Conservation (phyloP, 176 grass and related monocot genomes). For the Juncus effusus region DNA sequence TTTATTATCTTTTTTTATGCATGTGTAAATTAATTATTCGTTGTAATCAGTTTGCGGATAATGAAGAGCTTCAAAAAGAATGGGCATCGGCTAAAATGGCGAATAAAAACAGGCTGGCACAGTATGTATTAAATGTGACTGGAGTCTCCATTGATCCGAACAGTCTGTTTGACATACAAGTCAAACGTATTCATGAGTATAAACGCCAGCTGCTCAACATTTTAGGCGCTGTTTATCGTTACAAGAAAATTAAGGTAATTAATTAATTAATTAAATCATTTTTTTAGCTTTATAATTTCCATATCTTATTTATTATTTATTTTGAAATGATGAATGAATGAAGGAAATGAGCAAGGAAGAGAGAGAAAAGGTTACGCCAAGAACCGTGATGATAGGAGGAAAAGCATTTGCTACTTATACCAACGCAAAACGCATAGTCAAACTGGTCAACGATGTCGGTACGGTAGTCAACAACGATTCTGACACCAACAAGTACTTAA, state of each 20-base stretch:
- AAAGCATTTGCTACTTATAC: constrained; percentile 66
- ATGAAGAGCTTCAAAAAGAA: constrained; percentile 46
- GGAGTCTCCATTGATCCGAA: constrained; percentile 47
- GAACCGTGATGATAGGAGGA: constrained; percentile 51
- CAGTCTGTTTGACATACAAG: constrained; percentile 51
- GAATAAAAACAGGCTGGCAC: constrained; percentile 39
- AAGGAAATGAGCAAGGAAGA: constrained; percentile 47
- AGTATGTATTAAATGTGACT: constrained; percentile 41
- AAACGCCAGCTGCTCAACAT: constrained; percentile 54
- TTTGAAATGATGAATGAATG: constrained; percentile 7
- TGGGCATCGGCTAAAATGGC: constrained; percentile 48
- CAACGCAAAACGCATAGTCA: constrained; percentile 55
- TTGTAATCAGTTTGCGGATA: constrained; percentile 42
- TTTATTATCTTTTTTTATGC: not conserved
- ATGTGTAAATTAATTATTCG: not conserved
- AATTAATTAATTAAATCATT: constrained; percentile 2
- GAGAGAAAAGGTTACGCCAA: constrained; percentile 37
- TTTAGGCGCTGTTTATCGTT: constrained; percentile 47
- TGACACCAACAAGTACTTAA: constrained; percentile 45
- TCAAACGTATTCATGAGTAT: constrained; percentile 60
- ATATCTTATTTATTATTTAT: constrained; percentile 16
- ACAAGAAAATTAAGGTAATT: constrained; percentile 54
- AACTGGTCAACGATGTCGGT: constrained; percentile 56
- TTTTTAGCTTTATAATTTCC: not conserved
- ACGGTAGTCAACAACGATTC: constrained; percentile 51